Evolutionary conservation across 345 rosid genomes (phyloP), one percentile per base, ranked within the genome.

Genomic region (Populus nigra): DNA sequence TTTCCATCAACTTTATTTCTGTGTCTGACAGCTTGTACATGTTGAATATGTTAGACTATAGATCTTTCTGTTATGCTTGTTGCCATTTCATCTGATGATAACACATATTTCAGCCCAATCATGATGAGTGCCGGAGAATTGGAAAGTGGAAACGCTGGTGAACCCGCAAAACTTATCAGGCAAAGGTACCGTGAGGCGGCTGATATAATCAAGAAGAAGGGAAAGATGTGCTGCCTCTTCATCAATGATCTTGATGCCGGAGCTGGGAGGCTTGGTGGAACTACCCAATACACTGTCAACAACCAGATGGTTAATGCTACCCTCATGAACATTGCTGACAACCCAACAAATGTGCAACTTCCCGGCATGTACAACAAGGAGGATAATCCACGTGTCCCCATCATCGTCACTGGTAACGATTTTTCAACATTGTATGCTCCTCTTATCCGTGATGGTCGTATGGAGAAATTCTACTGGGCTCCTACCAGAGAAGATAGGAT

Each of bases 401-500:
- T 96, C 86, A 90, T 96, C 12, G 96, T 92, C 88, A 96, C 99
- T 0, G 98, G 99, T 77, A 96, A 96, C 83, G 99, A 96, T 83
- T 96, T 96, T 90, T 96, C 98, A n/a, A 96, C 99, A 12, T 69
- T 96, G 73, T 96, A 96, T 63, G 98, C 98, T 27, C 99, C 99
- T 53, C 94, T 96, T 39, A 96, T 96, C 89, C 98, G 98, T 87
- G 99, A 96, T 4, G 99, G 99, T 62, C 97, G 99, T 87, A 96
- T 96, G 99, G 99, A 96, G 94, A 96, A 96, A 70, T 96, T 93
- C 93, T 96, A 96, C 90, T 93, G 97, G 99, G 98, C 99, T 3
- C 99, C 99, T 0, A 93, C 93, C 33, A 89, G 98, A 73, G 99
- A 95, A 0, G 99, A 95, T 81, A 84, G 99, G 33, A 87, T 95